Conservation (phyloP, 192 early-diverging fungal genomes). For the Backusella tuberculispora region DNA sequence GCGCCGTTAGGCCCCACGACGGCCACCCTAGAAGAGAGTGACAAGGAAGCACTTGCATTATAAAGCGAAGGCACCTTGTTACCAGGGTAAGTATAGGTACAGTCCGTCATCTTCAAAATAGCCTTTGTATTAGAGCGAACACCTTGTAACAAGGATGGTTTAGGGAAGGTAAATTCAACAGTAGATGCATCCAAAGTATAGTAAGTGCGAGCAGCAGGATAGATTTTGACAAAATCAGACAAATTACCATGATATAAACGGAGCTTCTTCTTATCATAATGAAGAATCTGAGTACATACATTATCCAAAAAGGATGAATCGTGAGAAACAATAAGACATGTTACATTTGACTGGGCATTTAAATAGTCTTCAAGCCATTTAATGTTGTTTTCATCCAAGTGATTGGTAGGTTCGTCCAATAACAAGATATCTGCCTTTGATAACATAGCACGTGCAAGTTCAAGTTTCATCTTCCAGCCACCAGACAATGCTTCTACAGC, state of each 20-base stretch:
- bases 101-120: conserved; percentile 74
- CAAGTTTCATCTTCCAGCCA: conserved; percentile 90
- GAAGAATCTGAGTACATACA: conserved; percentile 80
- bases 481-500: conserved; percentile 72
- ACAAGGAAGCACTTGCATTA: conserved; percentile 66
- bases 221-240: conserved; percentile 71
- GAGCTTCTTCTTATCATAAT: conserved; percentile 78
- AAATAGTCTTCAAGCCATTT: conserved; percentile 82
- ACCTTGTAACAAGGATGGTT: conserved; percentile 75
- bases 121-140: conserved; percentile 82
- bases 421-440: conserved; percentile 87
- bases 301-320: conserved; percentile 83
- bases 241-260: conserved; percentile 81
- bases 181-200: conserved; percentile 73
- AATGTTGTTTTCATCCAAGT: conserved; percentile 80
- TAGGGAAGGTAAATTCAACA: conserved; percentile 74
- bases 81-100: conserved; percentile 82
- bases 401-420: conserved; percentile 93
- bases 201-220: conserved; percentile 77
- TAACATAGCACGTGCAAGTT: conserved; percentile 80
- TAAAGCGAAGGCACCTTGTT: conserved; percentile 57
- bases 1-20: conserved; percentile 85
- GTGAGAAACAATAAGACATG: conserved; percentile 79
- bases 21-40: conserved; percentile 79
- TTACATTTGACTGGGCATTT: conserved; percentile 64